Percentiles rank a stretch among this genome's conserved stretches.
Evolutionary conservation across 2,329 filamentous ascomycete genomes (phyloP).

Genomic region (Calonectria fujianensis): DNA sequence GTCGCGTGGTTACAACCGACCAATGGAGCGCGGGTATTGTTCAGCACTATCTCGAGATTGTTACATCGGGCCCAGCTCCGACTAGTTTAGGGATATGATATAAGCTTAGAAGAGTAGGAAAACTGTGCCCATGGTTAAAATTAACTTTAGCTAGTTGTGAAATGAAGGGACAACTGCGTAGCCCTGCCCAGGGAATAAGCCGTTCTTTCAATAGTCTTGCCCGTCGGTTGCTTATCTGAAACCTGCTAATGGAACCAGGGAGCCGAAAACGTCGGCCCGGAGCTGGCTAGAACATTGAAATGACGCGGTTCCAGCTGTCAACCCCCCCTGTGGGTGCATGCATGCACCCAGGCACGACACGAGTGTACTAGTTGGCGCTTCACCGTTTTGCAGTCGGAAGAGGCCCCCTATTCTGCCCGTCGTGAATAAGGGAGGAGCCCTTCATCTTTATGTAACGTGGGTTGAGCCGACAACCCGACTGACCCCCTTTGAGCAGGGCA

Average conservation of each 20-base stretch:
- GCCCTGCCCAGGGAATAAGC: background rate
- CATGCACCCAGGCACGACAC: background rate
- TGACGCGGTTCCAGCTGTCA: background rate
- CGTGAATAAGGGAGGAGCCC: background rate
- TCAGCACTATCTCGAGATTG: constrained; percentile 9
- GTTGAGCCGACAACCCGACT: background rate
- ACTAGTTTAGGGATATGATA: constrained; percentile 11
- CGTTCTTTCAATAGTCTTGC: background rate
- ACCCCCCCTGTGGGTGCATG: background rate
- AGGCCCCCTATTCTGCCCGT: background rate
- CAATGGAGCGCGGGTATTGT: background rate
- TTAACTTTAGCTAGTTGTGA: constrained; percentile 20
- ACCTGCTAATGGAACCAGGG: constrained; percentile 13
- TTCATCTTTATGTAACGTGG: background rate
- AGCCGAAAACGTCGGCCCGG: background rate
- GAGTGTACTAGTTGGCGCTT: background rate
- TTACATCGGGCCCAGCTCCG: background rate
- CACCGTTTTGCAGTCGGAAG: no score
- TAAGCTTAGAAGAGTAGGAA: constrained; percentile 13
- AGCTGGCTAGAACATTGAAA: background rate
- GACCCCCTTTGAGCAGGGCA: background rate
- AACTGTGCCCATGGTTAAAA: constrained; percentile 10
- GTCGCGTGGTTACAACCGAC: background rate
- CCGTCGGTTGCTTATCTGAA: background rate
- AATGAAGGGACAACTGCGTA: background rate